Evolutionary conservation across 2,329 filamentous ascomycete species (phyloP), one percentile per base, ranked within the genome.

Genomic region (Penicillium nordicum): DNA sequence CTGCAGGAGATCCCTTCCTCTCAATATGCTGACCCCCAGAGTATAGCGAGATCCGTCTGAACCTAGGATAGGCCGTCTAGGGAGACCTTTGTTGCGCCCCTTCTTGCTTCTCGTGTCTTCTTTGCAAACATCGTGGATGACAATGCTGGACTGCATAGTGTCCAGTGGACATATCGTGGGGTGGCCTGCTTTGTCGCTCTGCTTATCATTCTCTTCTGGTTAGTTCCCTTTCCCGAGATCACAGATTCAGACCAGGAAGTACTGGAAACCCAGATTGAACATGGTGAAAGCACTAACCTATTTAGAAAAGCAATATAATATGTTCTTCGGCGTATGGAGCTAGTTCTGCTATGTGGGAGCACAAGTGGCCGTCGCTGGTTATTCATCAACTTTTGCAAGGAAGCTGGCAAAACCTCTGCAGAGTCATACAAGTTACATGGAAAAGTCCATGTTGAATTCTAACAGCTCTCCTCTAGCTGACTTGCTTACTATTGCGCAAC

Each of bases 311-410:
- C 84, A 87, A 69, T 82, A 82, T 67, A 82, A 81, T 43, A 76
- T 88, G 2, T 86, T 87, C 73, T 78, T 84, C 52, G 84, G 82
- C 29, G 79, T 84, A 0, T 81, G 79, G 62, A 79, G 83, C 0
- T 84, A 87, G 64, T 87, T 86, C 72, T 86, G 82, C 70, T 87
- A 87, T 63, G 82, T 83, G 0, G 84, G 84, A 7, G 80, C 83
- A 0, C 83, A 86, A 67, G 67, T 68, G 42, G 66, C 61, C 9
- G 68, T 76, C 55, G 73, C 76, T 8, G 76, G 74, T 63, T 84
- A 85, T 62, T 83, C 66, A 83, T 84, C 71, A 80, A 81, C 57
- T 83, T 78, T 49, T 66, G 1, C 7, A 71, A 69, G 34, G 78
- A 80, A 60, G 72, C 73, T n/a, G 66, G 73, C 5, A 58, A 67